Base-by-base conservation (phyloP, 2,329 filamentous ascomycete genomes). In the Ophiostoma sp. region DNA sequence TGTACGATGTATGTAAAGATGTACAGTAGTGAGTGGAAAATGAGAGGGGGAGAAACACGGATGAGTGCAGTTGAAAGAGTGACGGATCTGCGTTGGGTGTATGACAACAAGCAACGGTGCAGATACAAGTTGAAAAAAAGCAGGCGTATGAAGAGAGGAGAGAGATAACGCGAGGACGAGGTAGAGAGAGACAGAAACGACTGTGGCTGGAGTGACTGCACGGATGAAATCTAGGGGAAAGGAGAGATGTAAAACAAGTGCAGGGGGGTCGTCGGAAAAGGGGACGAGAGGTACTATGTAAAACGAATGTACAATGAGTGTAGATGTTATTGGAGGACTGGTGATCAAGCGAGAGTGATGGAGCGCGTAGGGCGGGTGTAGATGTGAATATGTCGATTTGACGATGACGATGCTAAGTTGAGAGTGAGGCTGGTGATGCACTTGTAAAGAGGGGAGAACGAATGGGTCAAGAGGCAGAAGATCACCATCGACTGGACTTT, bases 211-310 rank as follows among this genome's bases (percentile, higher is more conserved):
- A 48, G 44, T 36, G 35, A 66, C 35, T 33, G 57, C 27, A 33
- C 57, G 57, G 57, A 33, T 62, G 57, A 23, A 67, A 67, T 67
- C 64, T 67, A 68, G 69, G 31, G 33, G 27, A 57, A 62, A 60
- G 44, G 62, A 31, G 48, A 62, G 67, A 68, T 65, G 39, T 60
- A 71, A 68, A 71, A 71, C 67, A 68, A 67, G 62, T 41, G 62
- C 67, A 67, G 67, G 69, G 69, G 35, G 35, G 8, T 10, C 57
- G 57, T 35, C 31, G 52, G 23, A 11, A 27, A 23, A 23, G 23
- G 27, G 44, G 69, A 66, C 44, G 36, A 62, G 62, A 62, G 66
- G 36, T 33, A 31, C n/a, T n/a, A n/a, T n/a, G n/a, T n/a, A 57
- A 57, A 57, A 57, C 52, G 60, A 67, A 27, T 20, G 44, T 35